Evolutionary conservation across 2,329 filamentous ascomycete genomes (phyloP).

Genomic region (Diaporthe vaccinii): DNA sequence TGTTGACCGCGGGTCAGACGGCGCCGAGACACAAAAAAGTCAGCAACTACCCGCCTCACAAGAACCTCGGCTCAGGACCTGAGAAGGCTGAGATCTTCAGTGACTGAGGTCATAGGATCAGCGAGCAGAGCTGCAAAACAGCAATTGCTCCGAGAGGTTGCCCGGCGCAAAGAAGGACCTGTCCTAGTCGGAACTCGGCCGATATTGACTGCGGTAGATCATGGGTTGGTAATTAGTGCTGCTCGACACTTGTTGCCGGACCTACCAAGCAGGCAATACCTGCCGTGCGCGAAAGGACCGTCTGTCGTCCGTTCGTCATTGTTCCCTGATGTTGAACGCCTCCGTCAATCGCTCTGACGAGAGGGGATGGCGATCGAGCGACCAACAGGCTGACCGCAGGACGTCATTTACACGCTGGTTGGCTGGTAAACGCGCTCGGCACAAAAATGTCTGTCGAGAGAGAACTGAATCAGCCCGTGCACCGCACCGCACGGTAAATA

Average conservation of each 20-base stretch:
- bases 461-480: constrained; percentile 25
- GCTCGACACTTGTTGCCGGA: constrained; percentile 12
- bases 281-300: not conserved
- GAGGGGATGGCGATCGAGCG: constrained; percentile 2
- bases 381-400: not conserved
- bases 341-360: not conserved
- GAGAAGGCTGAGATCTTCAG: constrained; percentile 16
- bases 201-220: constrained; percentile 19
- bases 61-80: constrained; percentile 4
- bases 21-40: constrained; percentile 11
- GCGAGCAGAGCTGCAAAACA: constrained; percentile 27
- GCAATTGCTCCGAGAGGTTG: constrained; percentile 23
- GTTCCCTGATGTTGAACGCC: not conserved
- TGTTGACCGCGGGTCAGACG: constrained; percentile 22
- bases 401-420: constrained; percentile 21
- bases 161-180: constrained; percentile 8
- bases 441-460: constrained; percentile 15
- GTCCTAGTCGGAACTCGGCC: constrained; percentile 33
- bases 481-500: constrained; percentile 12
- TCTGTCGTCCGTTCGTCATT: constrained; percentile 1
- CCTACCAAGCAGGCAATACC: constrained; percentile 3
- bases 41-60: not conserved
- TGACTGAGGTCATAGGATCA: constrained; percentile 30
- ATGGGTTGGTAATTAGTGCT: constrained; percentile 31
- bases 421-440: constrained; percentile 28